phyloP scores from a whole-genome alignment of 1,139 yeast genomes.

The Magnusiomyces magnusii region DNA sequence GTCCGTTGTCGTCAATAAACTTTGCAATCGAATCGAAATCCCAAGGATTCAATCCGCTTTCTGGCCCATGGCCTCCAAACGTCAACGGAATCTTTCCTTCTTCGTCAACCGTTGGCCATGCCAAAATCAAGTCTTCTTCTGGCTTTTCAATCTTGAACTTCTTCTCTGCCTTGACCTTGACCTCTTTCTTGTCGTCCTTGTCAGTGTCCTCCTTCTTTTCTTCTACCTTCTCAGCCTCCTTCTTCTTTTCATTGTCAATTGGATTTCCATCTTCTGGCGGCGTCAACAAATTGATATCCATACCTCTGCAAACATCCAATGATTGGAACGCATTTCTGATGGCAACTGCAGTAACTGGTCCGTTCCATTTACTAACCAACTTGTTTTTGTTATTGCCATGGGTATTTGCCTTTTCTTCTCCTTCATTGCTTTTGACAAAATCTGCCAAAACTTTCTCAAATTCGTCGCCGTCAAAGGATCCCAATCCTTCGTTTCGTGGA shows the following conservation, averaged over 20 bases:
- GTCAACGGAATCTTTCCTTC: not conserved
- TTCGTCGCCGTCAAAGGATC: not conserved
- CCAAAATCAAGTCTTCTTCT: not conserved
- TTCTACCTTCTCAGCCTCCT: too few relatives aligned
- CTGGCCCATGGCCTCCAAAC: not conserved
- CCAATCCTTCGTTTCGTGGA: not conserved
- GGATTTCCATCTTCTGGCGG: slow-evolving; percentile 1
- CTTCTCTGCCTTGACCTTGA: not conserved
- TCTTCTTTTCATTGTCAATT: not conserved
- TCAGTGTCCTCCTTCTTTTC: too few relatives aligned
- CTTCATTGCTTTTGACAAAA: too few relatives aligned
- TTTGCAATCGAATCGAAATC: slow-evolving; percentile 1
- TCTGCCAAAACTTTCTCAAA: too few relatives aligned
- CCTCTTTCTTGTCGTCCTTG: not conserved
- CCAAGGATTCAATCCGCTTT: slow-evolving; percentile 5
- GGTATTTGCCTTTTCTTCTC: too few relatives aligned
- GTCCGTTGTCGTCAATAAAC: not conserved
- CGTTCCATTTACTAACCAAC: not conserved
- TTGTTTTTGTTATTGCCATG: not conserved
- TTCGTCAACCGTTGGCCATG: slow-evolving; percentile 1
- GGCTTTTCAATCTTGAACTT: not conserved
- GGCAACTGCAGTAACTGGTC: slow-evolving; percentile 5
- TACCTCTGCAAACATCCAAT: not conserved
- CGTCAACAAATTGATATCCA: slow-evolving; percentile 3
- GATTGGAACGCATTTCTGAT: slow-evolving; percentile 5